Percentiles rank a stretch among this genome's conserved stretches.
Evolutionary conservation across 1,139 yeast genomes (phyloP).

Genomic region (Geotrichum restrictum): DNA sequence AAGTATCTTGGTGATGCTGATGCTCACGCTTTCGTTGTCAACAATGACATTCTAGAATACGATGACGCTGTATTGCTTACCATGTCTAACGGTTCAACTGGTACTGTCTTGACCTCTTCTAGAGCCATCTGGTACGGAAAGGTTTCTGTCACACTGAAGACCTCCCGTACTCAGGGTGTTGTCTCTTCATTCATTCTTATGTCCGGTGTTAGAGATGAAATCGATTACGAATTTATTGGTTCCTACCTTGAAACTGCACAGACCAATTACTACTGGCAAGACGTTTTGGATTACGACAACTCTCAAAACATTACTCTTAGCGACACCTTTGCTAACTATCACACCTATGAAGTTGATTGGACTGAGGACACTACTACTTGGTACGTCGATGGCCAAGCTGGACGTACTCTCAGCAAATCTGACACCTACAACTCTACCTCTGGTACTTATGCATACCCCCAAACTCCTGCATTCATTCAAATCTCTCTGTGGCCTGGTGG

Average conservation of each 20-base stretch:
- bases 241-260: conserved; percentile 61
- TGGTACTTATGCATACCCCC: conserved; percentile 66
- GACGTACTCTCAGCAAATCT: conserved; percentile 61
- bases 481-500: conserved; percentile 95
- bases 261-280: conserved; percentile 76
- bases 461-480: conserved; percentile 84
- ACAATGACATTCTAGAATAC: conserved; percentile 58
- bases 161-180: conserved; percentile 77
- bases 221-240: conserved; percentile 85
- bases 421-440: conserved; percentile 69
- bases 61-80: conserved; percentile 58
- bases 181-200: conserved; percentile 78
- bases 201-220: conserved; percentile 85
- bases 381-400: conserved; percentile 65
- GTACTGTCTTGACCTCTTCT: conserved; percentile 78
- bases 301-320: conserved; percentile 47
- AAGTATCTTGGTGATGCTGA: conserved; percentile 68
- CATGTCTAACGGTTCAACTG: conserved; percentile 75
- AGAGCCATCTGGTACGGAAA: conserved; percentile 86
- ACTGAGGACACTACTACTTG: conserved; percentile 64
- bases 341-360: conserved; percentile 83
- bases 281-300: conserved; percentile 64
- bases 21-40: conserved; percentile 67
- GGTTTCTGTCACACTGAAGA: conserved; percentile 61
- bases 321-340: conserved; percentile 63